These are phyloP conservation scores for Fusarium oxysporum DNA, from an alignment of 2,329 filamentous ascomycete genomes.

Conservation along the genomic window DNA sequence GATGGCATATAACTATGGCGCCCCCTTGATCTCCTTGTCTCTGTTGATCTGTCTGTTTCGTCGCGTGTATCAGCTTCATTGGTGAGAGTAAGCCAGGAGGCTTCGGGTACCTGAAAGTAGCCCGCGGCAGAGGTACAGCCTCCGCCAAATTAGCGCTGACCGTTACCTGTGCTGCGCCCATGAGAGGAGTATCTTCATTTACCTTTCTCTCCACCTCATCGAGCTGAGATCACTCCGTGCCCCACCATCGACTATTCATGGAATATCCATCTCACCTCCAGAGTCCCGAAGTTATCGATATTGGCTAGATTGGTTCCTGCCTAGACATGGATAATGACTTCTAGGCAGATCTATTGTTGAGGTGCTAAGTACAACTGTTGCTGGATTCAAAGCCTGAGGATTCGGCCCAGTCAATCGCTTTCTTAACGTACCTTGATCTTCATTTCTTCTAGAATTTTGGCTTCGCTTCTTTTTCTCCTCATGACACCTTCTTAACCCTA, in stretches of 20 bases:
- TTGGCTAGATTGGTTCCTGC: conserved; percentile 13
- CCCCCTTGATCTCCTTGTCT: conserved; percentile 8
- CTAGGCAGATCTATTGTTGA: conserved; percentile 16
- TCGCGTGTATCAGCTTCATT: conserved; percentile 39
- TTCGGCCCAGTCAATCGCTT: not conserved
- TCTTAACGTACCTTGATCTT: not conserved
- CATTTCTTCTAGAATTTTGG: conserved; percentile 2
- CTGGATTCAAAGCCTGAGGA: not conserved
- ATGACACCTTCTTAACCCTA: conserved; percentile 26
- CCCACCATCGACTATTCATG: conserved; percentile 22
- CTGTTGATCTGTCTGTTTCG: conserved; percentile 34
- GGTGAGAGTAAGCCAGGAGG: conserved; percentile 10
- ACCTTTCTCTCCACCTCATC: conserved; percentile 29
- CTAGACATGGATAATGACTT: conserved; percentile 12
- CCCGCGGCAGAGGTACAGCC: conserved; percentile 10
- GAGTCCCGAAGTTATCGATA: conserved; percentile 19
- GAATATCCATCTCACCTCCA: conserved; percentile 3
- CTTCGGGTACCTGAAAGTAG: conserved; percentile 27
- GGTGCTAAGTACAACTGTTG: conserved; percentile 8
- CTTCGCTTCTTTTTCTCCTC: conserved; percentile 1
- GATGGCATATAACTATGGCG: conserved; percentile 11
- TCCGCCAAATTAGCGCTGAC: conserved; percentile 14
- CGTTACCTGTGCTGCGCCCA: conserved; percentile 11
- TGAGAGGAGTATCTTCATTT: conserved; percentile 34
- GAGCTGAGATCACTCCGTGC: conserved; percentile 34